A percentile compares a stretch with the other conserved stretches of the same genome.
phyloP scores from a whole-genome alignment of 2,329 filamentous ascomycete genomes.

The Venturiaceae sp. region DNA sequence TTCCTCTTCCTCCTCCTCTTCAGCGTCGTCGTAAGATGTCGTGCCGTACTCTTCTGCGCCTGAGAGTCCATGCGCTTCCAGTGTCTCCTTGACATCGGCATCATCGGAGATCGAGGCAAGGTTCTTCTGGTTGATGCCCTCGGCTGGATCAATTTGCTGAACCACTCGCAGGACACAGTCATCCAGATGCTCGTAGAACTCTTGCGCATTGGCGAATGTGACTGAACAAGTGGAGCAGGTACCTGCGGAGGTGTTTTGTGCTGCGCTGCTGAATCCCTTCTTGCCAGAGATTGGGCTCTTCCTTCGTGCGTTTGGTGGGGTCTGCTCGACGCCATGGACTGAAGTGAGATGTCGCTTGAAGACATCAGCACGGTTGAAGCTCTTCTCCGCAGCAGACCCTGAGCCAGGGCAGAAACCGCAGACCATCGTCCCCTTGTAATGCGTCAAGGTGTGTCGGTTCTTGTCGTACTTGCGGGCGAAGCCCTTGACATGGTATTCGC shows the following conservation, averaged over 20 bases:
- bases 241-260: constrained; percentile 56
- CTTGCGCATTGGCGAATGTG: constrained; percentile 71
- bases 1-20: constrained; percentile 52
- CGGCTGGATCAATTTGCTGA: constrained; percentile 30
- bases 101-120: constrained; percentile 29
- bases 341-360: constrained; percentile 91
- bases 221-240: constrained; percentile 80
- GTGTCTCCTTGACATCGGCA: constrained; percentile 26
- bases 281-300: constrained; percentile 43
- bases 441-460: constrained; percentile 85
- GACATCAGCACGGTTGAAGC: constrained; percentile 89
- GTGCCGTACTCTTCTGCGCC: constrained; percentile 34
- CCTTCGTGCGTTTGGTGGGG: constrained; percentile 82
- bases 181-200: constrained; percentile 87
- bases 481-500: constrained; percentile 85
- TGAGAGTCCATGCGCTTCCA: constrained; percentile 26
- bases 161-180: constrained; percentile 51
- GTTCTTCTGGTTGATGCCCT: constrained; percentile 32
- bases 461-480: constrained; percentile 96
- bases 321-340: constrained; percentile 88
- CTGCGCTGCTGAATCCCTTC: constrained; percentile 58
- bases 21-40: constrained; percentile 41
- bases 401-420: constrained; percentile 90
- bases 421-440: constrained; percentile 97
- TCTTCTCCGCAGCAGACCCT: constrained; percentile 83